Base-by-base conservation (phyloP, 2,329 filamentous ascomycete genomes). In the Talaromyces albobiverticillius region DNA sequence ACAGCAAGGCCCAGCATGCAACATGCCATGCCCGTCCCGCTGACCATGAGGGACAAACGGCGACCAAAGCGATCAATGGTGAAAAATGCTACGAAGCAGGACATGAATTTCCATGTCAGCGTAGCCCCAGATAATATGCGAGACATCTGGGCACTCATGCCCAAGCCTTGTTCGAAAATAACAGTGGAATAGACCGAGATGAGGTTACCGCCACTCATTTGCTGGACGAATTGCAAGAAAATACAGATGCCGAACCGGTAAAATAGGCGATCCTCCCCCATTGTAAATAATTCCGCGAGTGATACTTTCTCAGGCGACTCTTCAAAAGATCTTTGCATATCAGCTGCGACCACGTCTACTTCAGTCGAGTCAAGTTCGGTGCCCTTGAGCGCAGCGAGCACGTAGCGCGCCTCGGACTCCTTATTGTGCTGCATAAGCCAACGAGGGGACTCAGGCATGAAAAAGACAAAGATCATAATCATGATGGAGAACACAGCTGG, bases 81-180 rank as follows among this genome's bases (percentile, higher is more conserved):
- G 60, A 77, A 72, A 62, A 80, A 77, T 40, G 76, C 72, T 42
- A 79, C 64, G 63, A 79, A 76, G 23, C 74, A 78, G 26, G 75
- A 78, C 18, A 81, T 59, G 61, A 81, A 81, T 62, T 82, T 82
- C 76, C 78, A 83, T 6, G 80, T 82, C 32, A 83, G 67, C 6
- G 78, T n/a, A 78, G 26, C 76, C 77, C 3, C 68, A 75, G 6
- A 76, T 71, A 11, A 79, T 68, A 41, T 76, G 62, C 25, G 55
- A 60, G n/a, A 18, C 26, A 29, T 29, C 5, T 29, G 10, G 26
- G 10, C 10, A 29, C 5, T 29, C 10, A 40, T 10, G 36, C 16
- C 36, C n/a, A 40, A 16, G n/a, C 16, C 16, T 40, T 16, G 11
- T 40, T 40, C n/a, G 16, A 18, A 40, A 40, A 40, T 40, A 8